Percentiles rank a stretch among this genome's conserved stretches.
Conservation (phyloP, 768 basidiomycete species). For the Pleurotus cornucopiae region DNA sequence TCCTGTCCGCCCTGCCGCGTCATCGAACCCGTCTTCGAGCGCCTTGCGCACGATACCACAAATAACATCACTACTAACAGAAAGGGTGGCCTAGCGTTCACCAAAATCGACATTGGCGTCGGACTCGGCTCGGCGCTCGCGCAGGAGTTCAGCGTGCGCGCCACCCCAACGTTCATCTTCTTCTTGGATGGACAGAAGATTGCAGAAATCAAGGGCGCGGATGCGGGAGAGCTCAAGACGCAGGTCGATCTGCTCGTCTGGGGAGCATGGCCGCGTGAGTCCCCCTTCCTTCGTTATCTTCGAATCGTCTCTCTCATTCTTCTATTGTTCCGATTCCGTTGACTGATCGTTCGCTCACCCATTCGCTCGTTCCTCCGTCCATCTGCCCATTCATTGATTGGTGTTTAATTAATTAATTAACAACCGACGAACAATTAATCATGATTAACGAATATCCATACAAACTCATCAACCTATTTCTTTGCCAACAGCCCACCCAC, state of each 20-base stretch:
- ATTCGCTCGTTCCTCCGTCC: too few relatives aligned
- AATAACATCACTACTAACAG: slow-evolving; percentile 39
- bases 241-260: slow-evolving; percentile 74
- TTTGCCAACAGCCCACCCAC: slow-evolving; percentile 62
- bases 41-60: slow-evolving; percentile 51
- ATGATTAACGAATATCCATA: background rate
- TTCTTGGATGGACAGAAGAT: slow-evolving; percentile 76
- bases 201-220: slow-evolving; percentile 68
- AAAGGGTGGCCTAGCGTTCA: slow-evolving; percentile 61
- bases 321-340: background rate
- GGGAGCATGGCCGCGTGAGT: slow-evolving; percentile 78
- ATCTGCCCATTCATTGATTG: too few relatives aligned
- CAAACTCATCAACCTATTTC: background rate
- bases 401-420: too few relatives aligned
- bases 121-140: slow-evolving; percentile 63
- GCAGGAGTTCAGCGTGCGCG: slow-evolving; percentile 58
- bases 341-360: background rate
- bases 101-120: slow-evolving; percentile 78
- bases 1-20: slow-evolving; percentile 76
- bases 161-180: slow-evolving; percentile 88
- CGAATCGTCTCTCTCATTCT: too few relatives aligned
- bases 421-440: too few relatives aligned
- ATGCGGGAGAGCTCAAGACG: slow-evolving; percentile 62
- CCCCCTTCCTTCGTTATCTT: background rate
- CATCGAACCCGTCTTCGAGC: slow-evolving; percentile 82